Percentiles rank a stretch among this genome's conserved stretches.
Conservation (phyloP, 495 filamentous ascomycete species). For the Penicillium pulvis region DNA sequence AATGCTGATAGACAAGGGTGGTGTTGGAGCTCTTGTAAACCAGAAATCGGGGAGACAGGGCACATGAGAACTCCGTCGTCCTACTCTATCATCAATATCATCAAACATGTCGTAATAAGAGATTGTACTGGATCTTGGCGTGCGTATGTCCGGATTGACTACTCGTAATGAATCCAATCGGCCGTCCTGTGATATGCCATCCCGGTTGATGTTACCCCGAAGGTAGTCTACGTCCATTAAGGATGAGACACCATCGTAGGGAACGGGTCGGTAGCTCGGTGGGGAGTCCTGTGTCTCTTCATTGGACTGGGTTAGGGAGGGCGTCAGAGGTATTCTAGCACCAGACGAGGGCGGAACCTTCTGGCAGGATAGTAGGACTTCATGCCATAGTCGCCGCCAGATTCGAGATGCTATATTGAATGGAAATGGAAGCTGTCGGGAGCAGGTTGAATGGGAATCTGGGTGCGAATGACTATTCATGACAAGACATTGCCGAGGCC, state of each 20-base stretch:
- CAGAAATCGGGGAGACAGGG: not conserved
- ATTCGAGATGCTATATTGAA: slow-evolving; percentile 2
- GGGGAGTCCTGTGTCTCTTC: not conserved
- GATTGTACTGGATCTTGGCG: not conserved
- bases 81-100: not conserved
- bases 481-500: not conserved
- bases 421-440: not conserved
- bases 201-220: not conserved
- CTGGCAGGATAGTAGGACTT: not conserved
- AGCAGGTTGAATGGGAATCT: not conserved
- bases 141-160: not conserved
- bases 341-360: not conserved
- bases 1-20: not conserved
- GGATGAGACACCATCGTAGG: slow-evolving; percentile 1
- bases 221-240: slow-evolving; percentile 8
- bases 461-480: not conserved
- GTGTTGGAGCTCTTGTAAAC: not conserved
- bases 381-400: slow-evolving; percentile 1
- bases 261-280: not conserved
- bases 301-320: not conserved
- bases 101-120: not conserved
- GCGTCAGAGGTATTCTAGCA: not conserved
- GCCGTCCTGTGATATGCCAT: not conserved
- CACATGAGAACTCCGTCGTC: not conserved
- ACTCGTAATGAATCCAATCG: not conserved